Evolutionary conservation across 257 asterid genomes (phyloP).

Genomic region (Ocimum tenuiflorum): DNA sequence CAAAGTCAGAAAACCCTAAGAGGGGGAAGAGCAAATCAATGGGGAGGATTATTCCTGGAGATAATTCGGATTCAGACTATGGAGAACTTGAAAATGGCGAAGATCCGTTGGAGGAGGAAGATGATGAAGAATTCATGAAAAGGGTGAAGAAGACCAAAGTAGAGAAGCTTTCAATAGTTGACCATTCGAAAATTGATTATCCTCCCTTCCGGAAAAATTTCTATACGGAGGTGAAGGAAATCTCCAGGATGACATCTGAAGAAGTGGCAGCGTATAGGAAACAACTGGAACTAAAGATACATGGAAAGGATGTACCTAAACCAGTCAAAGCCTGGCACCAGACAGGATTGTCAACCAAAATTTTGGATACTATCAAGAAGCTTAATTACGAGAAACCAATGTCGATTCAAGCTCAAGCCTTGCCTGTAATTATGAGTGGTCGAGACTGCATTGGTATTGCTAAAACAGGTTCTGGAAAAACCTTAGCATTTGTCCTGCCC

Average conservation of each 20-base stretch:
- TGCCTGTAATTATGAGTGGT: slow-evolving; percentile 87
- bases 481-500: slow-evolving; percentile 84
- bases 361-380: slow-evolving; percentile 66
- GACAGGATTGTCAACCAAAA: slow-evolving; percentile 73
- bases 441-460: slow-evolving; percentile 92
- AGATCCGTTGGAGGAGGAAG: slow-evolving; percentile 65
- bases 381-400: slow-evolving; percentile 67
- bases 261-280: slow-evolving; percentile 68
- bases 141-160: slow-evolving; percentile 86
- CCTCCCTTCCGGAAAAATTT: slow-evolving; percentile 71
- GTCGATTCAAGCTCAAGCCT: slow-evolving; percentile 84
- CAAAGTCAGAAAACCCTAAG: slow-evolving; percentile 24
- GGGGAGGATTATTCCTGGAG: slow-evolving; percentile 83
- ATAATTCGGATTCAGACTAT: slow-evolving; percentile 69
- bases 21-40: slow-evolving; percentile 37
- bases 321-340: slow-evolving; percentile 86
- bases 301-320: slow-evolving; percentile 87
- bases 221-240: slow-evolving; percentile 76
- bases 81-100: slow-evolving; percentile 51
- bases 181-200: slow-evolving; percentile 72
- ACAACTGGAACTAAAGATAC: slow-evolving; percentile 70
- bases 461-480: slow-evolving; percentile 91
- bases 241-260: slow-evolving; percentile 63
- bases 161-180: slow-evolving; percentile 76
- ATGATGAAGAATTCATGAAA: slow-evolving; percentile 80